A percentile compares a stretch with the other conserved stretches of the same genome.
phyloP scores from a whole-genome alignment of 768 basidiomycete genomes.

The Suillus alpinus region DNA sequence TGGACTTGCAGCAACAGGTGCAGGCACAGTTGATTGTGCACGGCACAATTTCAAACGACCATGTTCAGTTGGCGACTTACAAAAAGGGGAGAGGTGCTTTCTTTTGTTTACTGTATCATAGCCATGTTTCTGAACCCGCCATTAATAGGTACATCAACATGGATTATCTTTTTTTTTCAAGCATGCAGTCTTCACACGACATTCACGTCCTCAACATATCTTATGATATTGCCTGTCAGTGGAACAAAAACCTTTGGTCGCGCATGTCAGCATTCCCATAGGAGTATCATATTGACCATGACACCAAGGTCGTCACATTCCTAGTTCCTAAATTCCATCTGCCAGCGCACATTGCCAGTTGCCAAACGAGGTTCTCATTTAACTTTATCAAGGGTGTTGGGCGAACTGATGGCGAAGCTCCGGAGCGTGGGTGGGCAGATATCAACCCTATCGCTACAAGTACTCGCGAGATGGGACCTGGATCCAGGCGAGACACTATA shows the following conservation, averaged over 20 bases:
- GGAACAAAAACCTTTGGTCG: slow-evolving; percentile 8
- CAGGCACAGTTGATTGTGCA: slow-evolving; percentile 3
- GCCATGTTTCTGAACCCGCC: neutral
- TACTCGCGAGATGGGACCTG: slow-evolving; percentile 33
- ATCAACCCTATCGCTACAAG: slow-evolving; percentile 29
- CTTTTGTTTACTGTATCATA: neutral
- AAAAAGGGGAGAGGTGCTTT: slow-evolving; percentile 9
- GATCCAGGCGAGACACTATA: slow-evolving; percentile 30
- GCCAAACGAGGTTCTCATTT: slow-evolving; percentile 28
- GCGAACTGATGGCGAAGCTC: slow-evolving; percentile 32
- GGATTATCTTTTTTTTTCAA: slow-evolving; percentile 1
- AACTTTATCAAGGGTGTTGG: slow-evolving; percentile 26
- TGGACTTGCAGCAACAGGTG: slow-evolving; percentile 4
- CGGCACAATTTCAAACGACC: slow-evolving; percentile 7
- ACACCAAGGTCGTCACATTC: slow-evolving; percentile 6
- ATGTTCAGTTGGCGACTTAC: slow-evolving; percentile 5
- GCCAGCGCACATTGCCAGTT: slow-evolving; percentile 26
- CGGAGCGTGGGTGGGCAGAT: slow-evolving; percentile 35
- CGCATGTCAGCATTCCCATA: slow-evolving; percentile 4
- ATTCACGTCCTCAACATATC: slow-evolving; percentile 2
- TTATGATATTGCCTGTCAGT: slow-evolving; percentile 29
- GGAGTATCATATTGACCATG: neutral
- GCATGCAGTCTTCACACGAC: neutral
- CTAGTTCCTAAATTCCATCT: slow-evolving; percentile 37
- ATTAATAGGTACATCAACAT: slow-evolving; percentile 3